phyloP scores from a whole-genome alignment of 768 basidiomycete genomes.

The Pleurotus tuber-regium region DNA sequence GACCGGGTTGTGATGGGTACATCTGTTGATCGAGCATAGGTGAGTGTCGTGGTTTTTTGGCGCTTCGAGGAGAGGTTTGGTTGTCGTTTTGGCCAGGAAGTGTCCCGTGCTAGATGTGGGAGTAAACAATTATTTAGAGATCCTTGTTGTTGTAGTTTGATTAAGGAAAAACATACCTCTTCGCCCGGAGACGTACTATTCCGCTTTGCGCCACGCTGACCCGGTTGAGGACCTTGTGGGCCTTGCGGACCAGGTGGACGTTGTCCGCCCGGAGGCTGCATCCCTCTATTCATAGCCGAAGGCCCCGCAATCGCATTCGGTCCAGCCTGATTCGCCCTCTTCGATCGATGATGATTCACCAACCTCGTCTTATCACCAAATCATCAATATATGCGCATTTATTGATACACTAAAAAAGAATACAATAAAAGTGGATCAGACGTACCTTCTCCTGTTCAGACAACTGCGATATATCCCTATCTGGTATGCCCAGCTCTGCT shows the following conservation, averaged over 20 bases:
- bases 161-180: conserved; percentile 37
- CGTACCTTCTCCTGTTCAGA: not conserved
- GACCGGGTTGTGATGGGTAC: conserved; percentile 18
- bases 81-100: conserved; percentile 33
- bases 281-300: conserved; percentile 12
- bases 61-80: conserved; percentile 55
- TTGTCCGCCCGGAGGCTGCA: conserved; percentile 20
- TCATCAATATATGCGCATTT: conserved; percentile 28
- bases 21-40: conserved; percentile 35
- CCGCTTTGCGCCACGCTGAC: conserved; percentile 40
- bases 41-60: conserved; percentile 51
- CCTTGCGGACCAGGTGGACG: conserved; percentile 2
- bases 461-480: not conserved
- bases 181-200: conserved; percentile 63
- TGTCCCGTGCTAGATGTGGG: conserved; percentile 43
- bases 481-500: not conserved
- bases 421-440: not conserved
- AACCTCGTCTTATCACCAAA: conserved; percentile 2
- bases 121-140: conserved; percentile 7
- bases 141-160: conserved; percentile 5
- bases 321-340: not conserved
- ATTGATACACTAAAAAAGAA: not conserved
- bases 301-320: not conserved
- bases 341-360: not conserved
- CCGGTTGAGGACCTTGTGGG: conserved; percentile 29